phyloP scores from a whole-genome alignment of 192 early-diverging fungal species.

The Coemansia sp. region DNA sequence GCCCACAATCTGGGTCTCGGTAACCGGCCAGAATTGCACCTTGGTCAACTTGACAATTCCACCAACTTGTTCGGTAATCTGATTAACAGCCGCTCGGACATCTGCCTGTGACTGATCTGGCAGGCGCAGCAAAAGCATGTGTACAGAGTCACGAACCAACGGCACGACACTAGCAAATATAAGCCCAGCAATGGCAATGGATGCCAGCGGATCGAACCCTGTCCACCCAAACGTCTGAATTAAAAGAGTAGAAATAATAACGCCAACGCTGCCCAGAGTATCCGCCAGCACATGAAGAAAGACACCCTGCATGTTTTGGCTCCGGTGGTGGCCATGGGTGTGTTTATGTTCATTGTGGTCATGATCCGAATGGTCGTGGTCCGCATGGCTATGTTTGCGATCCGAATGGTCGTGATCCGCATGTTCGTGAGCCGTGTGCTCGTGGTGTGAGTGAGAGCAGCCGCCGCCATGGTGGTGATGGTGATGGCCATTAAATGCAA shows the following conservation, averaged over 20 bases:
- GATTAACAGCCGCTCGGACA: conserved; percentile 19
- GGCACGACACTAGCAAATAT: conserved; percentile 86
- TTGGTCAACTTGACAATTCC: conserved; percentile 16
- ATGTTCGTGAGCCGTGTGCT: conserved; percentile 45
- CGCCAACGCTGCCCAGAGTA: conserved; percentile 92
- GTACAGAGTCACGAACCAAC: conserved; percentile 71
- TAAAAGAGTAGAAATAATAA: conserved; percentile 89
- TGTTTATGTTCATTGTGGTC: conserved; percentile 60
- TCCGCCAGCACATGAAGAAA: conserved; percentile 95
- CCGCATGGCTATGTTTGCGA: conserved; percentile 47
- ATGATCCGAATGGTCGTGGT: conserved; percentile 58
- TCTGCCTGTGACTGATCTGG: conserved; percentile 39
- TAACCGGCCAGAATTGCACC: conserved; percentile 53
- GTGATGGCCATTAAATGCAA: conserved; percentile 83
- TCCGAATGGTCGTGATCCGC: conserved; percentile 56
- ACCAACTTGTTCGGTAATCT: conserved; percentile 12
- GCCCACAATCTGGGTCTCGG: conserved; percentile 44
- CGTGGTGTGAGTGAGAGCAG: conserved; percentile 7
- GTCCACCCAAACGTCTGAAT: conserved; percentile 92
- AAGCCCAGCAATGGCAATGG: conserved; percentile 84
- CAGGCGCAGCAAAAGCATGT: conserved; percentile 52
- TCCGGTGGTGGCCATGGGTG: conserved; percentile 56
- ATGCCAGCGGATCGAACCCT: conserved; percentile 92
- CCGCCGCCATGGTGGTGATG: conserved; percentile 58
- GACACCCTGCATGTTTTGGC: conserved; percentile 91